Evolutionary conservation across 495 filamentous ascomycete species (phyloP).

Genomic region (Lasiosphaeria miniovina): DNA sequence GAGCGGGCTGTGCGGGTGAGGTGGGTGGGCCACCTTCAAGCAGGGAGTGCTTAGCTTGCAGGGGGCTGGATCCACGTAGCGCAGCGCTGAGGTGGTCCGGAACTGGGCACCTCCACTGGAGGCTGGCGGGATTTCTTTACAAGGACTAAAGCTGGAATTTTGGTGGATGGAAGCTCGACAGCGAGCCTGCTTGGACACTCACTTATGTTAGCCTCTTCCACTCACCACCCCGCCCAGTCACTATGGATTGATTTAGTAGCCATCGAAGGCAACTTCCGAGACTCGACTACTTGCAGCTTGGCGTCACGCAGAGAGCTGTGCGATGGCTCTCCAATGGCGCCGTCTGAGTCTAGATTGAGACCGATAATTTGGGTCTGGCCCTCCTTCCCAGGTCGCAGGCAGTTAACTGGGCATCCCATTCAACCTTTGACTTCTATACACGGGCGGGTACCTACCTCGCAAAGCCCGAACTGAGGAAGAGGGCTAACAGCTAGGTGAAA

Average conservation of each 20-base stretch:
- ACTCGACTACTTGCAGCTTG: neutral
- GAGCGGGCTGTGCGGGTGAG: constrained; percentile 19
- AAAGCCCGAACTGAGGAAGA: too few species aligned
- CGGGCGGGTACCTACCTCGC: too few species aligned
- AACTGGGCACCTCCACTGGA: neutral
- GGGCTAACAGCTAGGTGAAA: too few species aligned
- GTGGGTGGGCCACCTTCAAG: neutral
- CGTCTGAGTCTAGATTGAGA: neutral
- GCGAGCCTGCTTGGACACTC: too few species aligned
- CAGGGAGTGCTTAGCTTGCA: neutral
- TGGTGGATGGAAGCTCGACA: neutral
- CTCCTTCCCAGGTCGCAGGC: neutral
- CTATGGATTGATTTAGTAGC: neutral
- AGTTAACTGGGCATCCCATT: neutral
- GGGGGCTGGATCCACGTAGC: neutral
- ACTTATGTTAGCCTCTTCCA: neutral
- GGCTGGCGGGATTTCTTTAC: neutral
- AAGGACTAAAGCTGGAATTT: neutral
- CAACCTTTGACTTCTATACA: too few species aligned
- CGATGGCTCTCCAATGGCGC: neutral
- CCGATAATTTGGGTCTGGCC: neutral
- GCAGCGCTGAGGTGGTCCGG: neutral
- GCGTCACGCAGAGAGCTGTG: neutral
- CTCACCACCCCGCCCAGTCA: neutral
- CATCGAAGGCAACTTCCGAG: neutral